These are phyloP conservation scores for Epichloe sp. DNA, from an alignment of 2,329 filamentous ascomycete genomes.

Conservation along the genomic window DNA sequence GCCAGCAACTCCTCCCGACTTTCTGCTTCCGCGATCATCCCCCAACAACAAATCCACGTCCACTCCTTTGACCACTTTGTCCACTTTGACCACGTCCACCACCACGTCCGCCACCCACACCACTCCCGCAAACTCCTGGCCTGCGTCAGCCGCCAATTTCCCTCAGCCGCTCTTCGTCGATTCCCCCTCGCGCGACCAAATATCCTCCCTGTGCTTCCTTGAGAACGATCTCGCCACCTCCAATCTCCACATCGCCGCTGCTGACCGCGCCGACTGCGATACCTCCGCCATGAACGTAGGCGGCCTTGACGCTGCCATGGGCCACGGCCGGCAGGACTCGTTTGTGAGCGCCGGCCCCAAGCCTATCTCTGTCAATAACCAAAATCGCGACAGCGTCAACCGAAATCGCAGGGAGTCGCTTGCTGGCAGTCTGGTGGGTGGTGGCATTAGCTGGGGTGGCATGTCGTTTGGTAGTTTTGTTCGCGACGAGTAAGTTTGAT, in stretches of 20 bases:
- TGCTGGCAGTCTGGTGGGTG: slow-evolving; percentile 55
- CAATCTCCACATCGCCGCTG: slow-evolving; percentile 9
- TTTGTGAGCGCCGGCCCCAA: slow-evolving; percentile 53
- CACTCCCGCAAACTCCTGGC: slow-evolving; percentile 15
- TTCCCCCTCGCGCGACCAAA: slow-evolving; percentile 11
- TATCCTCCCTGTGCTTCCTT: slow-evolving; percentile 13
- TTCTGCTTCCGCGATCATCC: slow-evolving; percentile 10
- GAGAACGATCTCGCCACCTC: slow-evolving; percentile 13
- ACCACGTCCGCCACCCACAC: slow-evolving; percentile 7
- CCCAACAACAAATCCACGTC: slow-evolving; percentile 3
- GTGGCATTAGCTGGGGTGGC: slow-evolving; percentile 95
- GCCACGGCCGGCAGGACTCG: slow-evolving; percentile 49
- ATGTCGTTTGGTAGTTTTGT: slow-evolving; percentile 95
- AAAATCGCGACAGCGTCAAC: slow-evolving; percentile 45
- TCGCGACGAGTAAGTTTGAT: slow-evolving; percentile 74
- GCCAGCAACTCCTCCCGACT: slow-evolving; percentile 16
- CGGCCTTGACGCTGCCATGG: slow-evolving; percentile 42
- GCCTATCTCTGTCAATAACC: slow-evolving; percentile 53
- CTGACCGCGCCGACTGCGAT: slow-evolving; percentile 12
- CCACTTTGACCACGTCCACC: slow-evolving; percentile 7
- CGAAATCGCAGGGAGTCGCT: slow-evolving; percentile 48
- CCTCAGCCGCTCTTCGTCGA: slow-evolving; percentile 13
- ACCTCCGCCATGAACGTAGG: slow-evolving; percentile 44
- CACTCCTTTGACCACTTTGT: slow-evolving; percentile 3
- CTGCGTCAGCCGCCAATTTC: slow-evolving; percentile 18